Conservation (phyloP, 1,139 yeast genomes). For the Geotrichum fermentans region DNA sequence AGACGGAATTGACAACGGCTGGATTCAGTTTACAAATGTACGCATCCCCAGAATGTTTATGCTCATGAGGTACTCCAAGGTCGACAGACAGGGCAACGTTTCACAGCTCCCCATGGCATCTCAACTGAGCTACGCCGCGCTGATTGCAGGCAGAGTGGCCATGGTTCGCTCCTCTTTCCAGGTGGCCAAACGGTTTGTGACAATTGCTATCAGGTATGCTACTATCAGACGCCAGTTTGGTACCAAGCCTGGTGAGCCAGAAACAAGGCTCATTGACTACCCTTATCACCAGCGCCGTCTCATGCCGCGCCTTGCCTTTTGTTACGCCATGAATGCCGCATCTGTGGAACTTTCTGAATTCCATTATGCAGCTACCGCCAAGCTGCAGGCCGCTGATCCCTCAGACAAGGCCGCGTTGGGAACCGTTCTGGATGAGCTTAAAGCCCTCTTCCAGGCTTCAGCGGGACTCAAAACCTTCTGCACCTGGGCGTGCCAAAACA, state of each 20-base stretch:
- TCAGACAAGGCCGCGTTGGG: constrained; percentile 34
- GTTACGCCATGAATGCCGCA: constrained; percentile 68
- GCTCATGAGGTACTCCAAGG: constrained; percentile 72
- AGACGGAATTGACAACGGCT: constrained; percentile 72
- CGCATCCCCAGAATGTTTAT: constrained; percentile 74
- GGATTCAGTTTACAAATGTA: constrained; percentile 83
- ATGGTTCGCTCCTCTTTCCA: constrained; percentile 83
- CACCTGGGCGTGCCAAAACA: constrained; percentile 72
- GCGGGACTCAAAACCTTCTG: constrained; percentile 81
- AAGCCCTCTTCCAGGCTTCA: constrained; percentile 71
- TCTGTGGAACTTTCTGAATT: constrained; percentile 55
- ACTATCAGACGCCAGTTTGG: constrained; percentile 83
- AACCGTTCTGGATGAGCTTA: constrained; percentile 55
- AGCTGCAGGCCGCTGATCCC: constrained; percentile 41
- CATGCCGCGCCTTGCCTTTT: constrained; percentile 68
- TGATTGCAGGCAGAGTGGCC: constrained; percentile 77
- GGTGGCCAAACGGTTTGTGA: constrained; percentile 66
- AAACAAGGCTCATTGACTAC: constrained; percentile 56
- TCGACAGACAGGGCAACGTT: constrained; percentile 62
- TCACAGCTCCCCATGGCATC: constrained; percentile 66
- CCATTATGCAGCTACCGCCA: constrained; percentile 45
- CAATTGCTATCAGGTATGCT: constrained; percentile 81
- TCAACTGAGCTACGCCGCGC: constrained; percentile 78
- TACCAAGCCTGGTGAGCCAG: constrained; percentile 36
- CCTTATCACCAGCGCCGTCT: constrained; percentile 81